Percentiles rank a stretch among this genome's conserved stretches.
phyloP scores from a whole-genome alignment of 768 basidiomycete genomes.

The Crucibulum laeve region DNA sequence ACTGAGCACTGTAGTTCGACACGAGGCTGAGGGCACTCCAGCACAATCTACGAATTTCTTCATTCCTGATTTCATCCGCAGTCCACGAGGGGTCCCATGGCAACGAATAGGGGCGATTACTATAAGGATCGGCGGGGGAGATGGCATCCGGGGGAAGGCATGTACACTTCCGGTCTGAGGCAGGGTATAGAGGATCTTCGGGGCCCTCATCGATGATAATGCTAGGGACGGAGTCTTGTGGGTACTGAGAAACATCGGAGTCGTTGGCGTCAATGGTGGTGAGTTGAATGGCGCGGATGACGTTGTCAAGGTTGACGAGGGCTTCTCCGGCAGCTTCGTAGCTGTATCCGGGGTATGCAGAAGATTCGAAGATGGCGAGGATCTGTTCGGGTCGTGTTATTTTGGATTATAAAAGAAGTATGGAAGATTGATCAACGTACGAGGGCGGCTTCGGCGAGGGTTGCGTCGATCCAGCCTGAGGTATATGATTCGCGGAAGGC shows the following conservation, averaged over 20 bases:
- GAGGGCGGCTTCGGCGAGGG: constrained; percentile 69
- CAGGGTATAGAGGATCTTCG: constrained; percentile 18
- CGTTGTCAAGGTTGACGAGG: constrained; percentile 56
- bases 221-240: constrained; percentile 45
- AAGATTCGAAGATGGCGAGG: constrained; percentile 73
- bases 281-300: constrained; percentile 53
- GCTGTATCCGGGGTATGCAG: constrained; percentile 63
- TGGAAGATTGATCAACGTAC: constrained; percentile 24
- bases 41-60: constrained; percentile 72
- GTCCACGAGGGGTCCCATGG: constrained; percentile 64
- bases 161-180: constrained; percentile 29
- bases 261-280: constrained; percentile 56
- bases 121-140: constrained; percentile 30
- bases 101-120: constrained; percentile 44
- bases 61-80: constrained; percentile 49
- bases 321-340: constrained; percentile 49
- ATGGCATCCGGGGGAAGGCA: constrained; percentile 38
- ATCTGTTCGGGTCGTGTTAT: constrained; percentile 55
- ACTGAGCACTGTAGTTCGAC: constrained; percentile 64
- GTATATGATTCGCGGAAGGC: constrained; percentile 49
- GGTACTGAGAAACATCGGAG: constrained; percentile 46
- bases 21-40: constrained; percentile 73
- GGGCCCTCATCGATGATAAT: constrained; percentile 28
- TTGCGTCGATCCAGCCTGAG: constrained; percentile 51
- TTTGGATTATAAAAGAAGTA: not conserved